Conservation (phyloP, 169 alveolate genomes). For the Fabrea salina region DNA sequence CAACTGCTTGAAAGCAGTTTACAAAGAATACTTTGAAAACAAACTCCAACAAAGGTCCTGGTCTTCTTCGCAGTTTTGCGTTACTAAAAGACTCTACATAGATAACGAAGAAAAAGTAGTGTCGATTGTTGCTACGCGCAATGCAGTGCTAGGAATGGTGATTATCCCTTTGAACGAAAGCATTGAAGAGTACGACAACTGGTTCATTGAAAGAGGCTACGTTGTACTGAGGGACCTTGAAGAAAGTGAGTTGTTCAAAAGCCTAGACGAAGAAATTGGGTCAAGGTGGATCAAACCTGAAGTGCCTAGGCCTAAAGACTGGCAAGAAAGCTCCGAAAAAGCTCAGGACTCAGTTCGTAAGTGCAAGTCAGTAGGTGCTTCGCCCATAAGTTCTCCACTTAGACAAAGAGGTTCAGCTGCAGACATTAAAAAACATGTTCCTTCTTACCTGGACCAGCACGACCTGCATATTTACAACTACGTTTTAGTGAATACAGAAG, state of each 20-base stretch:
- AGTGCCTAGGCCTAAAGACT: background rate
- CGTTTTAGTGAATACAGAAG: background rate
- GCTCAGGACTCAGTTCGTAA: background rate
- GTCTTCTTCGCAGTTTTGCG: background rate
- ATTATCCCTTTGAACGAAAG: conserved; percentile 13
- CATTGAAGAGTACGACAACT: background rate
- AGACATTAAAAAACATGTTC: background rate
- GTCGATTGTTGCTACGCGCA: background rate
- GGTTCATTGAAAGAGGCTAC: background rate
- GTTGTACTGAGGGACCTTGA: background rate
- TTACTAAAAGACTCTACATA: background rate
- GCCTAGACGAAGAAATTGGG: background rate
- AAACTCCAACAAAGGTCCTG: background rate
- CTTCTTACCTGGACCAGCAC: background rate
- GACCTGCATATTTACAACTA: background rate
- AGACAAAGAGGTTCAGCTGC: background rate
- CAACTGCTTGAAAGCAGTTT: background rate
- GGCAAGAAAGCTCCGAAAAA: background rate
- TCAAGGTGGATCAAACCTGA: background rate
- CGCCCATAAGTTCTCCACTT: conserved; percentile 28
- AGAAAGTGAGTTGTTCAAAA: background rate
- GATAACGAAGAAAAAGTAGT: background rate
- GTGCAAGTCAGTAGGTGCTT: background rate
- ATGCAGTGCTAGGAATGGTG: background rate
- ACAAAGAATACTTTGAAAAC: background rate